Base-by-base conservation (phyloP, 176 grass and related monocot species). In the Avena insularis region DNA sequence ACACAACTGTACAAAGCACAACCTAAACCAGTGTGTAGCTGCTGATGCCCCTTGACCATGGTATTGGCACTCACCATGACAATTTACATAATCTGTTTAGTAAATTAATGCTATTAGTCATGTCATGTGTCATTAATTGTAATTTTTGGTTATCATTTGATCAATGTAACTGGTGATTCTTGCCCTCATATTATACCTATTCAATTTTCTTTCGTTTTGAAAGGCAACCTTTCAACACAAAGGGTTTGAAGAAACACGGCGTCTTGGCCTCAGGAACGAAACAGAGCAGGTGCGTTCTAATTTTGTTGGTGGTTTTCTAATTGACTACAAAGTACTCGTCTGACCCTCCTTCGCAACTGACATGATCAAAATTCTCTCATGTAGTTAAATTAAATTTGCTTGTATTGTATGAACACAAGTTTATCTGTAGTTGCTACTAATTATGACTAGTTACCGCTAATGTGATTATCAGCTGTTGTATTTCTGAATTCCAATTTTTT, bases 211-310 rank as follows among this genome's bases (percentile, higher is more conserved):
- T 1, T 61, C 55, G 31, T 69, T 82, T 69, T 75, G 48, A 82
- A 87, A 99, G 97, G 87, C 81, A 50, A 99, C 97, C 14, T 96
- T 94, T 96, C 84, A 93, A 78, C 97, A 99, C 81, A 99, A 99
- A 92, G 97, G 97, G 86, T 99, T 94, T 61, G 97, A 99, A 84
- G 94, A 99, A 92, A 96, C 91, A 49, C 90, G 97, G 1, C 90
- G 97, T 61, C 94, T 99, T 93, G 97, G 97, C 55, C 94, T 99
- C 56, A 82, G 79, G 80, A 94, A 87, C 83, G 97, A 99, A 72
- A 99, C 97, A 72, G 97, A 99, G 74, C 94, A 96, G 82, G 97
- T 93, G 85, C 63, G 29, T 87, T 73, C 47, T 51, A 85, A 43
- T 69, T 8, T 69, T 13, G 0, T 61, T 38, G 17, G 7, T 84